Evolutionary conservation across 225 moss, liverwort and hornwort species (phyloP).

Genomic region (Asterella californica): DNA sequence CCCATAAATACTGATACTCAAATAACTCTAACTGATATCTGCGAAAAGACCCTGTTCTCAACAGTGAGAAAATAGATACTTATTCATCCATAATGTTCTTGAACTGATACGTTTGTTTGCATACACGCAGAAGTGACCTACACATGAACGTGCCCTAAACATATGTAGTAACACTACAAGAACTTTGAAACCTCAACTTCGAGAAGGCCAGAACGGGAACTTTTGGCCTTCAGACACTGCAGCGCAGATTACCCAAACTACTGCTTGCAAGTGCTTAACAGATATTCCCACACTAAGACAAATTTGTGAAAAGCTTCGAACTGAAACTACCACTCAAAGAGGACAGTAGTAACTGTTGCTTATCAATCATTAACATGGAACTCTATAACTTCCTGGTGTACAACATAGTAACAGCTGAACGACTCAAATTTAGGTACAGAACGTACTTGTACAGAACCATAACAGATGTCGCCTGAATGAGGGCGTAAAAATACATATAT

Average conservation of each 20-base stretch:
- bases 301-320: background rate
- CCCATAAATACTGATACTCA: slow-evolving; percentile 48
- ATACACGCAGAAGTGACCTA: no score
- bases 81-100: background rate
- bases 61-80: background rate
- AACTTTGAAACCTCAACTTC: background rate
- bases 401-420: background rate
- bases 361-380: background rate
- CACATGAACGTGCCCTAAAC: background rate
- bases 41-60: background rate
- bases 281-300: background rate
- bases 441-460: slow-evolving; percentile 53
- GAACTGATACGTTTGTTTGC: background rate
- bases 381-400: background rate
- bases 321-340: background rate
- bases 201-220: background rate
- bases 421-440: background rate
- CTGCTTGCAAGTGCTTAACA: background rate
- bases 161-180: background rate
- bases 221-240: no score
- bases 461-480: slow-evolving; percentile 51
- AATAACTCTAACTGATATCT: slow-evolving; percentile 41
- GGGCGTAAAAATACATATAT: slow-evolving; percentile 51
- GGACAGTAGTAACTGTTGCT: background rate
- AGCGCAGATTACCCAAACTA: no score